A percentile compares a stretch with the other conserved stretches of the same genome.
phyloP scores from a whole-genome alignment of 73 alveolate species.

The Stentor coeruleus region DNA sequence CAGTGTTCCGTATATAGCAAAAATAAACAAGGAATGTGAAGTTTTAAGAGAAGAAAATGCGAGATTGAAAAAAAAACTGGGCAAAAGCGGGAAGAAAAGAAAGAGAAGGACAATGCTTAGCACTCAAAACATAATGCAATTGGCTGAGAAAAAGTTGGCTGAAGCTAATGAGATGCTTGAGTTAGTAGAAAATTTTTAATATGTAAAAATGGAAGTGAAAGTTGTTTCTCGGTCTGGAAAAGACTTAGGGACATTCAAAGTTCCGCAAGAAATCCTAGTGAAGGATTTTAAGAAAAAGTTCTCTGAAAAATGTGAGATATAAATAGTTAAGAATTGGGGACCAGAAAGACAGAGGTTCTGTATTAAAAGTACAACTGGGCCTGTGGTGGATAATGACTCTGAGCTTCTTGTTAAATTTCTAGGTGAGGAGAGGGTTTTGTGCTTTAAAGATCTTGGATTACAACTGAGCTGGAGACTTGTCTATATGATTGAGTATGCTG shows the following conservation, averaged over 20 bases:
- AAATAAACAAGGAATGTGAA: neutral
- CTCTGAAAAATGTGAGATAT: constrained; percentile 10
- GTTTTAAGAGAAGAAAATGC: neutral
- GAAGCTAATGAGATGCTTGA: too few species aligned
- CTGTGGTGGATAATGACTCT: constrained; percentile 16
- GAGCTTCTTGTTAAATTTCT: neutral
- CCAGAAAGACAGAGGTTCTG: constrained; percentile 28
- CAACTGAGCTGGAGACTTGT: constrained; percentile 86
- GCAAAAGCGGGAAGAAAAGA: too few species aligned
- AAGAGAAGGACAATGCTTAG: too few species aligned
- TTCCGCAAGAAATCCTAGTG: neutral
- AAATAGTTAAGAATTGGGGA: neutral
- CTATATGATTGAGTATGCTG: constrained; percentile 84
- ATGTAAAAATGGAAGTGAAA: constrained; percentile 3
- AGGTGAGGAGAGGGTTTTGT: constrained; percentile 21
- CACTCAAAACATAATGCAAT: too few species aligned
- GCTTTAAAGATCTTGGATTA: constrained; percentile 84
- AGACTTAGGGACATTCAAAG: constrained; percentile 3
- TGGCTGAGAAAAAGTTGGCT: too few species aligned
- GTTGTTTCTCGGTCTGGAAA: constrained; percentile 3
- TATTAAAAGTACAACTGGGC: constrained; percentile 15
- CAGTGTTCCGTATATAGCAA: neutral
- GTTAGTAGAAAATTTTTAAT: too few species aligned
- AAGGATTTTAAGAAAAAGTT: constrained; percentile 22
- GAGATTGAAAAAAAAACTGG: neutral